Conservation (phyloP, 495 filamentous ascomycete species). For the Achaetomiella virescens region DNA sequence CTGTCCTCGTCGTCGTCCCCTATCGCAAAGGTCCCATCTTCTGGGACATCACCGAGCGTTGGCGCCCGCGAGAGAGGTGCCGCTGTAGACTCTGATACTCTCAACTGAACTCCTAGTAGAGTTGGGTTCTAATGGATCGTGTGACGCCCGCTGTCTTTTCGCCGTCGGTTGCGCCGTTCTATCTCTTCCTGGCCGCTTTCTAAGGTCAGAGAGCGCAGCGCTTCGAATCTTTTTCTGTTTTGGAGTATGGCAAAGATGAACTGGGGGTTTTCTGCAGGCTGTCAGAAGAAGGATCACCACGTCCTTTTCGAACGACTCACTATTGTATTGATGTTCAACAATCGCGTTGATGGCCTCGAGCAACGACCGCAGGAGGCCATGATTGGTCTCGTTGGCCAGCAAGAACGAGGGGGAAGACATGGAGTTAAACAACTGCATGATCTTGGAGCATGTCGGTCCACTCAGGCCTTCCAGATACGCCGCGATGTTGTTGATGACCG, state of each 20-base stretch:
- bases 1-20: constrained; percentile 82
- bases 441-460: constrained; percentile 66
- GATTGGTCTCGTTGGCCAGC: constrained; percentile 92
- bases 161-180: constrained; percentile 65
- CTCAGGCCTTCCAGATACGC: constrained; percentile 74
- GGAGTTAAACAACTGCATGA: constrained; percentile 83
- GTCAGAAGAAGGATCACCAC: constrained; percentile 20
- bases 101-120: constrained; percentile 63
- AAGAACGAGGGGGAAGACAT: constrained; percentile 95
- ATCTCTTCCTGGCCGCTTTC: constrained; percentile 93
- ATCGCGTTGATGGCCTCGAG: constrained; percentile 89
- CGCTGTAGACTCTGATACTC: constrained; percentile 58
- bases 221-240: constrained; percentile 78
- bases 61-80: constrained; percentile 49
- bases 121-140: constrained; percentile 39
- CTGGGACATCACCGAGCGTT: constrained; percentile 69
- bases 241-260: constrained; percentile 77
- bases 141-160: constrained; percentile 58
- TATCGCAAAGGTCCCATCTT: constrained; percentile 72
- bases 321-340: constrained; percentile 82
- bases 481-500: constrained; percentile 88
- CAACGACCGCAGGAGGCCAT: constrained; percentile 71
- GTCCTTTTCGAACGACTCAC: constrained; percentile 40
- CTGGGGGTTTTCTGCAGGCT: constrained; percentile 63
- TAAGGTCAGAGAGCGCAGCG: constrained; percentile 85